A percentile compares a stretch with the other conserved stretches of the same genome.
These are phyloP conservation scores for Collybia sordida DNA, from an alignment of 768 basidiomycete genomes.

Conservation along the genomic window DNA sequence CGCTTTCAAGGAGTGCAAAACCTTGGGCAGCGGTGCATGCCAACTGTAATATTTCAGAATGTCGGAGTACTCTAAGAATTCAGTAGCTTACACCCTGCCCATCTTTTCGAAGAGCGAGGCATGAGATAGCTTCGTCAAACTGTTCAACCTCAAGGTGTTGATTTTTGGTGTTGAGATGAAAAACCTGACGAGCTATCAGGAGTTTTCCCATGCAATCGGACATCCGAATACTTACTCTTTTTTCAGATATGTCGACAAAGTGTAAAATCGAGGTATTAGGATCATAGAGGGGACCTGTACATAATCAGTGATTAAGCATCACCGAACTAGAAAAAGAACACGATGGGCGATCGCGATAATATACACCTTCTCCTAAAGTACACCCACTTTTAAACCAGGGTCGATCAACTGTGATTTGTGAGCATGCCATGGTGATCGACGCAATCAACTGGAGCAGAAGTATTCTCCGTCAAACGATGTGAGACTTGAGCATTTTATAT, in stretches of 20 bases:
- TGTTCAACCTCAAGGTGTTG: conserved; percentile 42
- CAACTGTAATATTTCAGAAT: conserved; percentile 33
- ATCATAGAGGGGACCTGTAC: conserved; percentile 63
- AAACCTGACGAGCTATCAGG: conserved; percentile 37
- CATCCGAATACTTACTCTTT: conserved; percentile 37
- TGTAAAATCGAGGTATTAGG: conserved; percentile 50
- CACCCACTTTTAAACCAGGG: conserved; percentile 57
- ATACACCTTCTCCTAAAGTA: conserved; percentile 60
- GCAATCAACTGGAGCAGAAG: background rate
- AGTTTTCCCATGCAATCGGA: background rate
- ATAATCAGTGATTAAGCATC: conserved; percentile 12
- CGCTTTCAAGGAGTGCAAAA: conserved; percentile 48
- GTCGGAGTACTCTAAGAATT: too few species aligned
- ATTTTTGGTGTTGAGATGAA: conserved; percentile 45
- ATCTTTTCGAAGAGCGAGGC: conserved; percentile 50
- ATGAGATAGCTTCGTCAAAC: conserved; percentile 56
- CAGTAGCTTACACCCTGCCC: conserved; percentile 41
- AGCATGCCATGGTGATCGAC: conserved; percentile 13
- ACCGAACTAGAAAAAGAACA: conserved; percentile 9
- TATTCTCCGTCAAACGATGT: conserved; percentile 1
- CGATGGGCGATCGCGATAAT: conserved; percentile 4
- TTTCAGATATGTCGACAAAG: conserved; percentile 65
- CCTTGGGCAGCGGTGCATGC: conserved; percentile 60
- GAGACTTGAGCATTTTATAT: conserved; percentile 18
- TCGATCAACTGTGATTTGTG: conserved; percentile 36